These are phyloP conservation scores for Pistacia integerrima DNA, from an alignment of 345 rosid genomes.

Conservation along the genomic window DNA sequence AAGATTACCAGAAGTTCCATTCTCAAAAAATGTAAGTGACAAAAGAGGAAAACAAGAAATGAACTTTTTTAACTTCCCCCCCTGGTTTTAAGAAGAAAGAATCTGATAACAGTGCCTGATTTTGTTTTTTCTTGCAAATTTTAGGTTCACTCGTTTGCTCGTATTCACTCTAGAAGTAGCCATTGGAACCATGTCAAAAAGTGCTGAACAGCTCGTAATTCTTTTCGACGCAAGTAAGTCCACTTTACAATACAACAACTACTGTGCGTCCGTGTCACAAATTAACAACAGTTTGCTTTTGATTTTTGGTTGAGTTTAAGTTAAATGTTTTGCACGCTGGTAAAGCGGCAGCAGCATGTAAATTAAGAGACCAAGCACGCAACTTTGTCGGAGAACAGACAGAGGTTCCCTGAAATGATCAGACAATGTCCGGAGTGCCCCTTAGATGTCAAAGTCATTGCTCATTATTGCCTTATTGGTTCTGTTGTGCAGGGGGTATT, in stretches of 20 bases:
- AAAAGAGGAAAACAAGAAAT: background rate
- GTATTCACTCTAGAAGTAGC: slow-evolving; percentile 93
- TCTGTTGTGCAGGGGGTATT: slow-evolving; percentile 40
- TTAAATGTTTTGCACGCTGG: slow-evolving; percentile 27
- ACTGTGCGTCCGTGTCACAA: background rate
- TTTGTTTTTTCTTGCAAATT: background rate
- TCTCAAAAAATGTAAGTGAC: slow-evolving; percentile 79
- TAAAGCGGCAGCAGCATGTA: slow-evolving; percentile 33
- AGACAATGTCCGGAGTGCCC: slow-evolving; percentile 53
- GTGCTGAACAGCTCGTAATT: slow-evolving; percentile 72
- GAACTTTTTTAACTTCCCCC: background rate
- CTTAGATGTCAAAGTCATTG: slow-evolving; percentile 33
- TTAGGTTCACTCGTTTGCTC: slow-evolving; percentile 75
- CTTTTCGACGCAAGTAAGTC: slow-evolving; percentile 93
- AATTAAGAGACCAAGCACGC: slow-evolving; percentile 10
- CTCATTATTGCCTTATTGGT: background rate
- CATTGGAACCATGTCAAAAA: slow-evolving; percentile 74
- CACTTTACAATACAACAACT: background rate
- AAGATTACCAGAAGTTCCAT: slow-evolving; percentile 80
- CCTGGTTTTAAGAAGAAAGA: slow-evolving; percentile 11
- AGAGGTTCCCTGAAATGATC: slow-evolving; percentile 31
- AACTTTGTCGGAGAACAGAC: slow-evolving; percentile 45
- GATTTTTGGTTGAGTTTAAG: background rate
- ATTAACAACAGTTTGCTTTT: background rate
- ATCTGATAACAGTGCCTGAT: background rate